These are phyloP conservation scores for Lentinula edodes DNA, from an alignment of 768 basidiomycete genomes.

Conservation along the genomic window DNA sequence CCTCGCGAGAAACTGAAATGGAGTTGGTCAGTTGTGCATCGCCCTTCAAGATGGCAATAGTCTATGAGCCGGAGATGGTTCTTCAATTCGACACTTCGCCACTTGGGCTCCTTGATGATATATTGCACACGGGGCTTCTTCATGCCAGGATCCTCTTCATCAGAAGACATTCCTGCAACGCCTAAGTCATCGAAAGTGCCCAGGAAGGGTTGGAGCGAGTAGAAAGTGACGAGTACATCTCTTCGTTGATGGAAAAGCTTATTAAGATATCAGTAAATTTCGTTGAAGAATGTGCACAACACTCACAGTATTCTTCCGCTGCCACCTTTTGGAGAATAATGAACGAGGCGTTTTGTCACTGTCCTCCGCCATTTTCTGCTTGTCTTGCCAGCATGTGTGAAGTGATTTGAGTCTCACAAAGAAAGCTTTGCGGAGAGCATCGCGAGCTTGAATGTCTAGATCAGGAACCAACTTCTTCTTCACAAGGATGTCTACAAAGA, in stretches of 20 bases:
- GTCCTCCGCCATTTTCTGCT: background rate
- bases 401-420: background rate
- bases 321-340: background rate
- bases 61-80: background rate
- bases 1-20: background rate
- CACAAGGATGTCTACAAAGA: background rate
- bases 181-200: background rate
- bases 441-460: background rate
- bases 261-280: background rate
- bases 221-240: background rate
- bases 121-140: background rate
- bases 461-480: background rate
- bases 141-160: background rate
- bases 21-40: background rate
- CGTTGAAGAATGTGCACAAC: background rate
- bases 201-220: background rate
- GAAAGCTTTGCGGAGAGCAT: background rate
- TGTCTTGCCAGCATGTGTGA: background rate
- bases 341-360: background rate
- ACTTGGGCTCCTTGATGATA: background rate
- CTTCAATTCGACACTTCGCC: background rate
- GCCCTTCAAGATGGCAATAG: background rate
- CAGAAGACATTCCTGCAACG: background rate
- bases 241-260: background rate
- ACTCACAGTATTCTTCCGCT: background rate